Percentiles rank a stretch among this genome's conserved stretches.
Conservation (phyloP, 371 early-diverging fungal species). For the Chytridium lagenaria region DNA sequence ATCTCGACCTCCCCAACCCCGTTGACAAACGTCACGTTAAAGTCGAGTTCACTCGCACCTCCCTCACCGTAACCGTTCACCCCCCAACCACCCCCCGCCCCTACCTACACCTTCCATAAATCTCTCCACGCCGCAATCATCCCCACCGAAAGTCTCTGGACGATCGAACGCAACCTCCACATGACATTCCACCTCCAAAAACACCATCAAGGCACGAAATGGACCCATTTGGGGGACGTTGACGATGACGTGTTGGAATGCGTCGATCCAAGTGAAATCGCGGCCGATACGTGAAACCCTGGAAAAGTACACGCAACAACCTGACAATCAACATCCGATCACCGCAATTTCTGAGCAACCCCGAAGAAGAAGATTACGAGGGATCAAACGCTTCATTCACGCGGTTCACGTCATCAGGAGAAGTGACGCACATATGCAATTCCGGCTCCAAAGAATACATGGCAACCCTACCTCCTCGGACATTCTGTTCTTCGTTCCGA, state of each 20-base stretch:
- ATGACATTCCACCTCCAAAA: slow-evolving; percentile 75
- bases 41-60: not conserved
- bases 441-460: not conserved
- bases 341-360: not conserved
- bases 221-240: slow-evolving; percentile 75
- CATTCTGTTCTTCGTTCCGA: too few relatives aligned
- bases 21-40: not conserved
- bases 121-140: slow-evolving; percentile 58
- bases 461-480: not conserved
- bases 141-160: slow-evolving; percentile 76
- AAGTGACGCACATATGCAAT: not conserved
- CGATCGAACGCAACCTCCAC: slow-evolving; percentile 64
- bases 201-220: slow-evolving; percentile 66
- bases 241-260: slow-evolving; percentile 80
- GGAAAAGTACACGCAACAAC: slow-evolving; percentile 67
- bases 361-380: slow-evolving; percentile 3
- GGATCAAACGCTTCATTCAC: not conserved
- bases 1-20: not conserved
- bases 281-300: slow-evolving; percentile 64
- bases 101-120: slow-evolving; percentile 1
- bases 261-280: slow-evolving; percentile 66
- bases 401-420: not conserved
- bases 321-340: not conserved
- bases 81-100: not conserved
- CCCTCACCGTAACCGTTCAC: not conserved